Base-by-base conservation (phyloP, 2,329 filamentous ascomycete genomes). In the Trichoderma asperellum region DNA sequence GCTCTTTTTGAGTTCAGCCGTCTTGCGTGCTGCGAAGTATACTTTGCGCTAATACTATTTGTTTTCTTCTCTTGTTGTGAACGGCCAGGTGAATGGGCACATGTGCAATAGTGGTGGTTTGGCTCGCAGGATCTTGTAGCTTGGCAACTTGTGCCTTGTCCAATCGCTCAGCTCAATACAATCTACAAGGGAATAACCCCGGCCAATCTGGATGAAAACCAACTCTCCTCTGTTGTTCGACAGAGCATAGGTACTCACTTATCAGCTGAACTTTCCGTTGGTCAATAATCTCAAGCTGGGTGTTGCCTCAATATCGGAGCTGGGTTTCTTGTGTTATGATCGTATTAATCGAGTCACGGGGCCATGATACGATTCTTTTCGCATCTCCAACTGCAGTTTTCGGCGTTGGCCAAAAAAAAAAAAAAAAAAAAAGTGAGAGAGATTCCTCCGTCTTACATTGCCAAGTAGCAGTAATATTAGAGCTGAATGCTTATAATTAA, bases 241-340 rank as follows among this genome's bases (percentile, higher is more conserved):
- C 11, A 37, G 11, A 14, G 16, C 16, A n/a, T 43, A 18, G 12
- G 4, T 40, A 16, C 37, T 40, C 29, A 40, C 40, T 24, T 34
- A 7, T 24, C 11, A 14, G 21, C 4, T 37, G 32, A 21, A 16
- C 40, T 18, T 21, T 55, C 4, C 3, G 18, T 24, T 43, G 16
- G n/a, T 4, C 52, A 34, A n/a, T n/a, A 16, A 57, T 7, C 12
- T 56, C 16, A 35, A 4, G 12, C 24, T 34, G 27, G 27, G 59
- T 14, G 18, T 16, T 64, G 49, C 49, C 18, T 56, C 34, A 27
- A 10, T n/a, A 37, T 37, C 37, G 27, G 35, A 47, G 35, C 52
- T 57, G 37, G 57, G 34, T 34, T 5, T 35, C 53, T 55, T 57
- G 62, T 65, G 53, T 1, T n/a, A 65, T 47, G n/a, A 32, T 65